Base-by-base conservation (phyloP, 2,329 filamentous ascomycete genomes). In the Alternaria alternata region DNA sequence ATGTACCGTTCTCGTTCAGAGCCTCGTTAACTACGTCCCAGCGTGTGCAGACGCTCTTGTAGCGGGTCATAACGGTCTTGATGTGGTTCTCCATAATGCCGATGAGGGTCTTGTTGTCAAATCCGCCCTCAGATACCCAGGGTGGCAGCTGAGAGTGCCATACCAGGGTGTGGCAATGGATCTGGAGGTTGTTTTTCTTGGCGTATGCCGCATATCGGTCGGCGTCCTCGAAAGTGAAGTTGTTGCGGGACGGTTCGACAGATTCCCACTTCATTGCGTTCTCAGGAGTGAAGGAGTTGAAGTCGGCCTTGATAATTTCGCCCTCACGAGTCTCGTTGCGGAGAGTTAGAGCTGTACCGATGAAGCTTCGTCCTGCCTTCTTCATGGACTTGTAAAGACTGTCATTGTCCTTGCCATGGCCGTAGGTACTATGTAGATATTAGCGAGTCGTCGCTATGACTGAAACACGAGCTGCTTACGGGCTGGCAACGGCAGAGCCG, bases 81-180 rank as follows among this genome's bases (percentile, higher is more conserved):
- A 81, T 80, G 65, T 82, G 80, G 58, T 80, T 76, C 62, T 77
- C 68, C 73, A 81, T 76, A 55, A 81, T 76, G 30, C 69, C 59
- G 48, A 80, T 78, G 5, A 81, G 66, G 1, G 79, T 81, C 6
- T 75, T 73, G 62, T 81, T 81, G 64, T 79, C 72, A 38, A 76
- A 76, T 7, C 71, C 70, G 38, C 78, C 78, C 9, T 67, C 64
- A 1, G 70, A 72, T 5, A 81, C 76, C 79, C 80, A 82, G 14
- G 54, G 59, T 0, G 80, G 79, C 14, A 81, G 69, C 49, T 81
- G 79, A 39, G 68, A 75, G 66, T 81, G 73, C 80, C 80, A 82
- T 4, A 81, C 78, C 5, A 81, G 68, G 8, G 66, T 80, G 62
- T 81, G 80, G 72, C 80, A 81, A 46, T 78, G 69, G 7, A 77